These are phyloP conservation scores for Hirschioporus abietinus DNA, from an alignment of 768 basidiomycete species.

Conservation along the genomic window DNA sequence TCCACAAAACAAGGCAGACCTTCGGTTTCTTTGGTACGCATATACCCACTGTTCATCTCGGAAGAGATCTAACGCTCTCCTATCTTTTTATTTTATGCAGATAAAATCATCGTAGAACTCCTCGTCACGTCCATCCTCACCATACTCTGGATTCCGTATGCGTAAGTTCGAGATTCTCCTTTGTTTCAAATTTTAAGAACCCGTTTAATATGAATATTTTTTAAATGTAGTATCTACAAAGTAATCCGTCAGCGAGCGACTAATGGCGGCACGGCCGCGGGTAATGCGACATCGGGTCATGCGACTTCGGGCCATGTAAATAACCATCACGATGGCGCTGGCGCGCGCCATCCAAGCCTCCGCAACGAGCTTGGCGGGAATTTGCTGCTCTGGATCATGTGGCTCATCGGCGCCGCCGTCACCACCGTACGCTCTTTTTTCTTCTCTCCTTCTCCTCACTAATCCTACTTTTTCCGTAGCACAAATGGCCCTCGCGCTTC, in stretches of 20 bases:
- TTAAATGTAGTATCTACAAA: not conserved
- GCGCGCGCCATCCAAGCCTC: slow-evolving; percentile 6
- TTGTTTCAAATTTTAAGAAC: too few relatives aligned
- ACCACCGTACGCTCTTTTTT: slow-evolving; percentile 18
- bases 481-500: slow-evolving; percentile 23
- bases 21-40: not conserved
- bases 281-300: not conserved
- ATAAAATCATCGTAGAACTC: slow-evolving; percentile 24
- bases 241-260: not conserved
- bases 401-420: slow-evolving; percentile 24
- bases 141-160: slow-evolving; percentile 16
- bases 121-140: slow-evolving; percentile 22
- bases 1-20: not conserved
- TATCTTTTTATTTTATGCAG: slow-evolving; percentile 11
- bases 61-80: too few relatives aligned
- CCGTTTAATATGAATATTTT: too few relatives aligned
- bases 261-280: not conserved
- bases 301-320: too few relatives aligned
- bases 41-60: too few relatives aligned
- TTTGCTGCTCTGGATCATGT: slow-evolving; percentile 22
- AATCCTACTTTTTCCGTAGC: slow-evolving; percentile 11
- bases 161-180: too few relatives aligned
- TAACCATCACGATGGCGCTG: not conserved
- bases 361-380: slow-evolving; percentile 19
- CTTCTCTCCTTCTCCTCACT: not conserved